Evolutionary conservation across 2,329 filamentous ascomycete genomes (phyloP), one percentile per base, ranked within the genome.

Genomic region (Phyllosticta citriasiana): DNA sequence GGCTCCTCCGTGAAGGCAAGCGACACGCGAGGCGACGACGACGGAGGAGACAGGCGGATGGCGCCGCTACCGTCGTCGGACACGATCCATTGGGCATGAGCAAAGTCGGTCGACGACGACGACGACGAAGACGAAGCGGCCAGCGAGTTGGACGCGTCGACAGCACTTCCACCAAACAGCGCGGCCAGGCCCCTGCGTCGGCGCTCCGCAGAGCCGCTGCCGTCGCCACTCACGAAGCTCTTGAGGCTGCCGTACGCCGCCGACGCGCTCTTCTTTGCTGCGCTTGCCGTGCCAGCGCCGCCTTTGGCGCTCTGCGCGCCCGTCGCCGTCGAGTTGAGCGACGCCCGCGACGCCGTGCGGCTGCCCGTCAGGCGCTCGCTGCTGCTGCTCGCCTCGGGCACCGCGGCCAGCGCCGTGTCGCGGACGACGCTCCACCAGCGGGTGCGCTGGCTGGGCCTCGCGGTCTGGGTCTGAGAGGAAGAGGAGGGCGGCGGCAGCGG

Each of bases 311-410:
- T 60, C 47, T 59, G 55, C 58, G 58, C 35, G 50, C 57, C 60
- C 6, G 8, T 51, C 4, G 61, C 60, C 6, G 8, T 51, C 9
- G 55, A 57, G 19, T 47, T 57, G 40, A 53, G 47, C 19, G 59
- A 61, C 10, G 54, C 59, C 27, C 55, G 54, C 12, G 54, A 57
- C 53, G 53, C 58, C 25, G 57, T 60, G 40, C 60, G 59, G 40
- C 58, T 63, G 53, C 58, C 59, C 10, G 72, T 71, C 19, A 76
- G 59, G 52, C 70, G 66, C 65, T 76, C 74, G 63, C 76, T 78
- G n/a, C 75, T 76, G 55, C 76, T 77, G 65, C 76, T 78, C 5
- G 72, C 77, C 68, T 80, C 78, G 8, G 77, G 77, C 54, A 80
- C 77, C 35, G 74, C 75, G 59, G 76, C 77, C 59, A 80, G 67